Percentiles rank a stretch among this genome's conserved stretches.
phyloP scores from a whole-genome alignment of 495 filamentous ascomycete genomes.

The Podospora tetraspora region DNA sequence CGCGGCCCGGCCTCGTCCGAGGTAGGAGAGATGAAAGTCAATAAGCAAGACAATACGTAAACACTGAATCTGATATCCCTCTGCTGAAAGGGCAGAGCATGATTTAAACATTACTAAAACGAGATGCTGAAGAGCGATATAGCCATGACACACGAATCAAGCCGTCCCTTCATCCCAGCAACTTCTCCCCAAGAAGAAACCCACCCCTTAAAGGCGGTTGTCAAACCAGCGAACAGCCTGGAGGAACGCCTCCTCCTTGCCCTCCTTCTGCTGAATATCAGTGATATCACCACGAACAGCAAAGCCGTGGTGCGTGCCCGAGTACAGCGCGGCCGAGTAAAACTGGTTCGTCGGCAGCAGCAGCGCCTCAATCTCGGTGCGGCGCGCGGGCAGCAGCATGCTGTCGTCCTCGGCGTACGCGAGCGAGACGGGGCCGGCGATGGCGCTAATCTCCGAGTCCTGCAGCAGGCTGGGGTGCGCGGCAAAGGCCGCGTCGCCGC shows the following conservation, averaged over 20 bases:
- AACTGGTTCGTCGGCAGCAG: slow-evolving; percentile 28
- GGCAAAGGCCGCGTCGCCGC: slow-evolving; percentile 55
- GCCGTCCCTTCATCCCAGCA: neutral
- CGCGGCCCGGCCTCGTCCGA: too few relatives aligned
- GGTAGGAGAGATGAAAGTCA: neutral
- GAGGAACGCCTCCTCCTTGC: slow-evolving; percentile 70
- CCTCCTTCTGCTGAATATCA: slow-evolving; percentile 55
- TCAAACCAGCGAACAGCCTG: slow-evolving; percentile 71
- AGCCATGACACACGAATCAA: neutral
- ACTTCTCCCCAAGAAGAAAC: neutral
- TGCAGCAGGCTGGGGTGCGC: slow-evolving; percentile 67
- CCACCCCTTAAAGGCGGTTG: neutral
- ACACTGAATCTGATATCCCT: neutral
- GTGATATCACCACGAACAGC: slow-evolving; percentile 58
- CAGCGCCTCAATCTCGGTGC: slow-evolving; percentile 47
- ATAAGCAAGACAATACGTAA: neutral
- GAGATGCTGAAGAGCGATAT: neutral
- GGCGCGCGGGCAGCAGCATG: slow-evolving; percentile 57
- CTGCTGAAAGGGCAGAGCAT: neutral
- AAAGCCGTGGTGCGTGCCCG: slow-evolving; percentile 65
- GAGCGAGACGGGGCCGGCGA: slow-evolving; percentile 57
- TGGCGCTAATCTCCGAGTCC: slow-evolving; percentile 56
- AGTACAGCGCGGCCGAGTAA: slow-evolving; percentile 64
- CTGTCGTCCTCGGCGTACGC: slow-evolving; percentile 62
- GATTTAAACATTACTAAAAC: neutral